These are phyloP conservation scores for Cadophora gregata DNA, from an alignment of 2,329 filamentous ascomycete species.

Conservation along the genomic window DNA sequence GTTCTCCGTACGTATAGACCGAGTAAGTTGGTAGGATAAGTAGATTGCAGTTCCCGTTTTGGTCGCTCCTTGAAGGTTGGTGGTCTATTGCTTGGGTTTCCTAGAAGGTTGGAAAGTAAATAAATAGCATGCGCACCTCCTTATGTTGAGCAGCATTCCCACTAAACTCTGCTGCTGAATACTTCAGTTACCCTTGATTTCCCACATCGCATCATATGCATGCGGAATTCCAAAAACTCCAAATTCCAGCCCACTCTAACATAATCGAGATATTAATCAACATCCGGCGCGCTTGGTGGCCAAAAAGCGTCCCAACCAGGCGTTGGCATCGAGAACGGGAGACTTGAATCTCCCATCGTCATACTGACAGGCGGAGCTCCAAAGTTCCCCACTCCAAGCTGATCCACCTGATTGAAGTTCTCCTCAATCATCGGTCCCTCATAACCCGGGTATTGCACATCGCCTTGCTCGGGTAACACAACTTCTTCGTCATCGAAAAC, in stretches of 20 bases:
- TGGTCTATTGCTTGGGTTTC: too few species aligned
- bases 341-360: not conserved
- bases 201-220: not conserved
- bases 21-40: too few species aligned
- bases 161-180: too few species aligned
- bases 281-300: constrained; percentile 2
- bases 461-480: not conserved
- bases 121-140: too few species aligned
- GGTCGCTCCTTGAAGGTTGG: not conserved
- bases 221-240: not conserved
- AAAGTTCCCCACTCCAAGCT: not conserved
- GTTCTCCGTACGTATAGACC: too few species aligned
- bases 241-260: not conserved
- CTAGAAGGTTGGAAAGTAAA: not conserved
- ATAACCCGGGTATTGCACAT: not conserved
- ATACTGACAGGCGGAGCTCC: not conserved
- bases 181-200: not conserved
- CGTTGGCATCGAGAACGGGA: constrained; percentile 6
- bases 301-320: constrained; percentile 8
- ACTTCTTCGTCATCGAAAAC: constrained; percentile 4
- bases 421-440: not conserved
- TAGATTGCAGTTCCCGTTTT: too few species aligned
- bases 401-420: not conserved
- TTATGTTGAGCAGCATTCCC: too few species aligned
- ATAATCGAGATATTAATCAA: not conserved